These are phyloP conservation scores for Wickerhamia fluorescens DNA, from an alignment of 805 yeast genomes.

Conservation along the genomic window DNA sequence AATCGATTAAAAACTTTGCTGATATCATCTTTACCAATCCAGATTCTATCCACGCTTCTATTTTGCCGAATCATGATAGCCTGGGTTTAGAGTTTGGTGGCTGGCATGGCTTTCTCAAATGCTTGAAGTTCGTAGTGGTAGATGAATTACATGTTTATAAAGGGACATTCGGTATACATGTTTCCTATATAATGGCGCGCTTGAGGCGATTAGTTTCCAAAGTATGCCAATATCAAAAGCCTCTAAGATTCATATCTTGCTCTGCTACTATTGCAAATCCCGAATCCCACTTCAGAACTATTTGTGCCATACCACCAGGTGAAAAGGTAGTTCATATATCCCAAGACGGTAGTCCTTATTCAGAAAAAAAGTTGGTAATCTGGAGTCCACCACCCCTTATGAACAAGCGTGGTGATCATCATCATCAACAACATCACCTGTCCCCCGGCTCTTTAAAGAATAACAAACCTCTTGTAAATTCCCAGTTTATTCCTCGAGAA, in stretches of 20 bases:
- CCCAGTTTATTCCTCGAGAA: constrained; percentile 39
- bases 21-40: constrained; percentile 91
- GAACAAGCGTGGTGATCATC: constrained; percentile 42
- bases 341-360: constrained; percentile 86
- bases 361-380: constrained; percentile 64
- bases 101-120: constrained; percentile 65
- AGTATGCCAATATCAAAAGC: too few species aligned
- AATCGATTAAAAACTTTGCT: constrained; percentile 50
- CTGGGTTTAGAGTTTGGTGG: constrained; percentile 8
- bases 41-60: constrained; percentile 81
- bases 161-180: constrained; percentile 92
- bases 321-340: constrained; percentile 49
- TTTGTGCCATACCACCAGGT: constrained; percentile 54
- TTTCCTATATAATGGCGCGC: constrained; percentile 76
- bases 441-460: neutral
- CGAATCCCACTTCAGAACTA: constrained; percentile 55
- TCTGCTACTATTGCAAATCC: constrained; percentile 90
- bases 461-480: neutral
- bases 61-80: constrained; percentile 64
- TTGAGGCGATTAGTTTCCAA: constrained; percentile 46
- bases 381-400: constrained; percentile 77
- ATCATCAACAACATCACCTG: neutral
- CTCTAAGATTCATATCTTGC: constrained; percentile 83
- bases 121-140: constrained; percentile 68
- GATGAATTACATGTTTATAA: constrained; percentile 83